These are phyloP conservation scores for Solanum pinnatisectum DNA, from an alignment of 257 asterid species.

Conservation along the genomic window DNA sequence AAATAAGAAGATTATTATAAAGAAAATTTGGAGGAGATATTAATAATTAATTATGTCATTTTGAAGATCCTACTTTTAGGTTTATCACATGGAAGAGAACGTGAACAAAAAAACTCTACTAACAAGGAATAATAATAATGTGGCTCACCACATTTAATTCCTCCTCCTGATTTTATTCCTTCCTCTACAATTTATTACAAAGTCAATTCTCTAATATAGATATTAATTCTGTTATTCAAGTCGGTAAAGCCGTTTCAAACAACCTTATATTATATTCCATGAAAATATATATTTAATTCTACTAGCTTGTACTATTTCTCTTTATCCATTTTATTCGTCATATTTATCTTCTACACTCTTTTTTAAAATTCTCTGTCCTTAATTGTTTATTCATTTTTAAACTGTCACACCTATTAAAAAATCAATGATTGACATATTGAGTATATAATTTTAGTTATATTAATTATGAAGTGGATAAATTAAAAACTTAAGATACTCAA, in stretches of 20 bases:
- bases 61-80: slow-evolving; percentile 24
- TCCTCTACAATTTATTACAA: slow-evolving; percentile 3
- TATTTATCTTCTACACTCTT: too few species aligned
- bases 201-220: background rate
- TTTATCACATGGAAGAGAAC: slow-evolving; percentile 32
- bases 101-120: slow-evolving; percentile 9
- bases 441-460: too few species aligned
- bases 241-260: slow-evolving; percentile 21
- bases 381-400: too few species aligned
- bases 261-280: background rate
- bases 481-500: too few species aligned
- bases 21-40: background rate
- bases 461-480: too few species aligned
- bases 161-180: background rate
- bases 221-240: slow-evolving; percentile 5
- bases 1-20: background rate
- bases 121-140: background rate
- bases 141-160: background rate
- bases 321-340: background rate
- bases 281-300: background rate
- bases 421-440: too few species aligned
- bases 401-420: too few species aligned
- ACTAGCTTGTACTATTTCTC: background rate
- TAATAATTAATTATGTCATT: background rate
- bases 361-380: too few species aligned